Evolutionary conservation across 768 basidiomycete species (phyloP), one percentile per base, ranked within the genome.

Genomic region (Mycena chlorophos): DNA sequence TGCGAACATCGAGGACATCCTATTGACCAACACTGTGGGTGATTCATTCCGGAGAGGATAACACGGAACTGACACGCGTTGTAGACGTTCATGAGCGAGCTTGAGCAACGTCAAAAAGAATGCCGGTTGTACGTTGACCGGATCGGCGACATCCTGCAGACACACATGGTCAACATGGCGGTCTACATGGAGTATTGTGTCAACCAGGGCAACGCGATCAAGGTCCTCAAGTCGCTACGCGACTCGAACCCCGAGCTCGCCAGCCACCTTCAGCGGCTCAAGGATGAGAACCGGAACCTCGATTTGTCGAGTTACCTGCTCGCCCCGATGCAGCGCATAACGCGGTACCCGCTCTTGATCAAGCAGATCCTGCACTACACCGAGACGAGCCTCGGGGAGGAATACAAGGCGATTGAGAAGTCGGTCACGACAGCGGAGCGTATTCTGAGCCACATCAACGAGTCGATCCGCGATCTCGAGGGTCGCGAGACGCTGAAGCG

Each of bases 301-400:
- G 94, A 98, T 65, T 69, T 98, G 22, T 91, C 94, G 1, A 94
- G 92, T 63, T 97, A 94, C 69, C 72, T 98, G 30, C 82, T 98
- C 10, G 86, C 85, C n/a, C 94, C 94, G 0, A 96, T 95, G 94
- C 94, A 97, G 84, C 86, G 96, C 8, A 86, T 98, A 53, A 97
- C 96, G 0, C 81, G 93, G 54, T 99, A 98, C 67, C 96, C 96
- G 0, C 77, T 99, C 0, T 78, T 98, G 28, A 86, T 98, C 60
- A 85, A 86, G 51, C 90, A 92, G 82, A 90, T 97, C 59, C 68
- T 92, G 23, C 81, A 86, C 20, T 91, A 94, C 67, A 94, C 93
- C 2, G 85, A 88, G 27, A n/a, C n/a, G n/a, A n/a, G n/a, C n/a
- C 71, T 75, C 1, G 81, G 83, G 23, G 75, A 82, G 5, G 92